Evolutionary conservation across 2,329 filamentous ascomycete genomes (phyloP).

Genomic region (Diaporthe destruens): DNA sequence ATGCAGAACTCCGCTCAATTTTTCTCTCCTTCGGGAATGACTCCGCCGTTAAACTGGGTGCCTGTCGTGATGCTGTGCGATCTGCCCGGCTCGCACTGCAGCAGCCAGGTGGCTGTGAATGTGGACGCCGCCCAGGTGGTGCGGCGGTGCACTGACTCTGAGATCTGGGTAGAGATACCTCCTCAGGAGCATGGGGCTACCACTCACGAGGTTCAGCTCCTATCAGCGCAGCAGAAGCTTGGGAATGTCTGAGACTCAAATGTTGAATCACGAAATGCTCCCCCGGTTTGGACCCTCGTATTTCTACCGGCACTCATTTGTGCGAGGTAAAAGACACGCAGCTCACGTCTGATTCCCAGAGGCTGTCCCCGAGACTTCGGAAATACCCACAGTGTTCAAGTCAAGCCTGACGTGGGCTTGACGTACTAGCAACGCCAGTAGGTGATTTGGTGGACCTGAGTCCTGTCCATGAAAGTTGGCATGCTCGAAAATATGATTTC

Average conservation of each 20-base stretch:
- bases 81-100: background rate
- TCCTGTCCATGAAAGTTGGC: no score
- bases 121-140: background rate
- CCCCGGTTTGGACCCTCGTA: background rate
- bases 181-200: background rate
- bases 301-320: background rate
- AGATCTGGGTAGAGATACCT: background rate
- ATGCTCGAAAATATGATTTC: no score
- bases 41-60: background rate
- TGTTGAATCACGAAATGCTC: background rate
- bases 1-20: background rate
- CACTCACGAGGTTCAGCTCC: constrained; percentile 1
- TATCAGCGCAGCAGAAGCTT: background rate
- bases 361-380: no score
- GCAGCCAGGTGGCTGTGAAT: background rate
- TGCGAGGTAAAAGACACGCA: background rate
- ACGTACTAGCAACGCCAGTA: background rate
- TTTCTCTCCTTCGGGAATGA: background rate
- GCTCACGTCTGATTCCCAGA: no score
- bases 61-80: background rate
- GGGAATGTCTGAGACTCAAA: background rate
- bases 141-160: background rate
- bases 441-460: background rate
- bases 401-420: background rate
- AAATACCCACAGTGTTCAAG: background rate